Percentiles rank a stretch among this genome's conserved stretches.
Conservation (phyloP, 495 filamentous ascomycete species). For the Hapsidospora chrysogenum region DNA sequence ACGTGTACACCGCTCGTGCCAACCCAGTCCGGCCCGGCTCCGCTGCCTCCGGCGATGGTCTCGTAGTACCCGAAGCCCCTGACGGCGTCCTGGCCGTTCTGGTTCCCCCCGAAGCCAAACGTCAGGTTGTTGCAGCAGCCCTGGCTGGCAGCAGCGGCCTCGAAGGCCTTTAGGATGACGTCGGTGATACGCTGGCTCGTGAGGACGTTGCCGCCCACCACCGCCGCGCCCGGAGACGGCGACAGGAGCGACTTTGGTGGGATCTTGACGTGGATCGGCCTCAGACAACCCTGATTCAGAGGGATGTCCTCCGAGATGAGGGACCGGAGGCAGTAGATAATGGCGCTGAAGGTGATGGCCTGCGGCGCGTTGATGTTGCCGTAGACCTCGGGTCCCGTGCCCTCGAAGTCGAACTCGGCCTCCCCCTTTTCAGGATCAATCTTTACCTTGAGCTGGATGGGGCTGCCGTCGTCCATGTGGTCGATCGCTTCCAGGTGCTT, state of each 20-base stretch:
- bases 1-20: constrained; percentile 83
- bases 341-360: constrained; percentile 85
- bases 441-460: constrained; percentile 67
- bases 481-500: constrained; percentile 60
- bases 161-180: constrained; percentile 82
- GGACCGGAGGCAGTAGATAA: constrained; percentile 90
- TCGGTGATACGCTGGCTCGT: constrained; percentile 86
- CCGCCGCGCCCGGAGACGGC: constrained; percentile 74
- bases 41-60: constrained; percentile 85
- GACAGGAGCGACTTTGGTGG: constrained; percentile 70
- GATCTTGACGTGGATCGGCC: constrained; percentile 73
- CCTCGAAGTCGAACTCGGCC: constrained; percentile 78
- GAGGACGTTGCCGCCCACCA: constrained; percentile 90
- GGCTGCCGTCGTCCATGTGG: constrained; percentile 88
- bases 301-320: constrained; percentile 90
- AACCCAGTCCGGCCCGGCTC: constrained; percentile 75
- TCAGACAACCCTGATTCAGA: constrained; percentile 89
- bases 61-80: constrained; percentile 95
- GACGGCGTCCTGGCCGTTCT: constrained; percentile 40
- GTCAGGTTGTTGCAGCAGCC: constrained; percentile 89
- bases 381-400: constrained; percentile 87
- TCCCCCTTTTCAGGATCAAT: constrained; percentile 74
- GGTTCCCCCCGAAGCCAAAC: constrained; percentile 67
- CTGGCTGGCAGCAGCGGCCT: constrained; percentile 78
- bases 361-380: constrained; percentile 90